A percentile compares a stretch with the other conserved stretches of the same genome.
Evolutionary conservation across 2,329 filamentous ascomycete genomes (phyloP).

Genomic region (Pleoardoris graminearum): DNA sequence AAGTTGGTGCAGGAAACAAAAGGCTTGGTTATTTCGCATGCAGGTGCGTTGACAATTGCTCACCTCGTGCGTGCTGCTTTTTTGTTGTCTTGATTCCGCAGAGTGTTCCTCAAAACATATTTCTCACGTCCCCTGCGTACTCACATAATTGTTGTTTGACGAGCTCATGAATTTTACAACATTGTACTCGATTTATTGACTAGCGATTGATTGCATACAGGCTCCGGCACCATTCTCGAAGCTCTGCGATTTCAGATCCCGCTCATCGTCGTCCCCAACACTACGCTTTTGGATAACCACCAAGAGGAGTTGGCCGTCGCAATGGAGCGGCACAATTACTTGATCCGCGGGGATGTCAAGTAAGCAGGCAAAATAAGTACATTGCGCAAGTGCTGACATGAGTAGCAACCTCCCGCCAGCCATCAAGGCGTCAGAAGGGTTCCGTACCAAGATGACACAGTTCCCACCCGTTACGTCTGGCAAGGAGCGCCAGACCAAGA

Average conservation of each 20-base stretch:
- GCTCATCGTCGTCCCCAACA: conserved; percentile 89
- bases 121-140: no score
- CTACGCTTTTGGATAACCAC: conserved; percentile 81
- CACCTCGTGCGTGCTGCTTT: not conserved
- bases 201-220: conserved; percentile 55
- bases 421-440: conserved; percentile 53
- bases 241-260: conserved; percentile 73
- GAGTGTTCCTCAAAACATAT: no score
- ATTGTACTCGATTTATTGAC: no score
- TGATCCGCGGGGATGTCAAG: conserved; percentile 70
- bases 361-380: conserved; percentile 47
- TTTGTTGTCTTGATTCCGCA: no score
- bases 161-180: no score
- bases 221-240: conserved; percentile 87
- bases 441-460: conserved; percentile 35
- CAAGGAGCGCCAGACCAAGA: conserved; percentile 41
- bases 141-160: no score
- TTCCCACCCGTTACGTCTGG: conserved; percentile 43
- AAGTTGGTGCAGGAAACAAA: conserved; percentile 55
- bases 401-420: conserved; percentile 53
- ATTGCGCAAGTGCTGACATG: not conserved
- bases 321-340: conserved; percentile 73
- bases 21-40: conserved; percentile 85
- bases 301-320: conserved; percentile 83
- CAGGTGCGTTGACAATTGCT: conserved; percentile 63